phyloP scores from a whole-genome alignment of 805 yeast genomes.

The Wickerhamomyces subpelliculosus region DNA sequence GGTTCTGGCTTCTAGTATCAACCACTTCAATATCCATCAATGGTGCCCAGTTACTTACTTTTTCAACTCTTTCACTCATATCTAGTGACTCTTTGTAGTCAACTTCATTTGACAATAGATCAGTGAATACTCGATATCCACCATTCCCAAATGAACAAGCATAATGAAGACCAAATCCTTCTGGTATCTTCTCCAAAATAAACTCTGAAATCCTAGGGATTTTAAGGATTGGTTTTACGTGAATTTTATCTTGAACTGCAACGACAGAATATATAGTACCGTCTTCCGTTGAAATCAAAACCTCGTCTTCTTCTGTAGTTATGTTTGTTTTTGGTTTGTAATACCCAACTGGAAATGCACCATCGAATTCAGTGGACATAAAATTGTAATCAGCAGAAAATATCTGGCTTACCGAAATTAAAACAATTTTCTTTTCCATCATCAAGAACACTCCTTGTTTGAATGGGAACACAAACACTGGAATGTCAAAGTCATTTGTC shows the following conservation, averaged over 20 bases:
- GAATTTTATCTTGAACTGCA: constrained; percentile 15
- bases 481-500: constrained; percentile 33
- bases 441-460: constrained; percentile 34
- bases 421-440: constrained; percentile 24
- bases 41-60: constrained; percentile 43
- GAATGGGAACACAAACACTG: constrained; percentile 36
- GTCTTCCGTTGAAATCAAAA: constrained; percentile 19
- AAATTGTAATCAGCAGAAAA: constrained; percentile 39
- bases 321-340: constrained; percentile 24
- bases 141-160: constrained; percentile 36
- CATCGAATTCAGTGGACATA: constrained; percentile 11
- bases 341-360: constrained; percentile 34
- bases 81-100: constrained; percentile 5
- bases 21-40: constrained; percentile 33
- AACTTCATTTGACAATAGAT: constrained; percentile 14
- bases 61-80: constrained; percentile 12
- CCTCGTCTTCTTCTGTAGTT: constrained; percentile 10
- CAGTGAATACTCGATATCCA: constrained; percentile 27
- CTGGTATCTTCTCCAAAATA: constrained; percentile 10
- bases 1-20: constrained; percentile 14
- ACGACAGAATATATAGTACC: constrained; percentile 18
- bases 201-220: constrained; percentile 29
- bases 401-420: constrained; percentile 36
- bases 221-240: constrained; percentile 26
- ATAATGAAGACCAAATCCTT: constrained; percentile 20